Evolutionary conservation across 306 rosid species (phyloP).

Genomic region (Trichosanthes truncata): DNA sequence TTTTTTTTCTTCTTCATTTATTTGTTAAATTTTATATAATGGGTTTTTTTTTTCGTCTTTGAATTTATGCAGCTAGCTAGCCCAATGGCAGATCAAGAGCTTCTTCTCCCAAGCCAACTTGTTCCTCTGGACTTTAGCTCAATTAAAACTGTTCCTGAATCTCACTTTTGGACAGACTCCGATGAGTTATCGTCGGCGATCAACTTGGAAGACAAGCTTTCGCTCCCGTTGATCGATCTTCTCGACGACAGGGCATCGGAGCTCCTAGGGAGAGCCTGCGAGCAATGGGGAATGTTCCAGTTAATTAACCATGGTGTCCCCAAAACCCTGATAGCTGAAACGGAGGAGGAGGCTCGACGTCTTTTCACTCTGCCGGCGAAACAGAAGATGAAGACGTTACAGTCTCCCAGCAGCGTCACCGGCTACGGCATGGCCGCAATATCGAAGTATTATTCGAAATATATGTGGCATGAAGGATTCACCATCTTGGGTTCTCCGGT

Average conservation of each 20-base stretch:
- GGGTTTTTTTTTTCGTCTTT: not conserved
- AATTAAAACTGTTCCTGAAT: not conserved
- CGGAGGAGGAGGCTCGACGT: conserved; percentile 10
- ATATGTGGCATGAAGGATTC: conserved; percentile 45
- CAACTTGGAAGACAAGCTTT: not conserved
- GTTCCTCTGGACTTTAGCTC: not conserved
- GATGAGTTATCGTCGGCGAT: not conserved
- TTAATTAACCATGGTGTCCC: conserved; percentile 37
- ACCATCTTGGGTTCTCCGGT: conserved; percentile 24
- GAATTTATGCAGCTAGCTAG: not conserved
- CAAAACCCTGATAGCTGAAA: not conserved
- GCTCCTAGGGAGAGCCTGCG: conserved; percentile 21
- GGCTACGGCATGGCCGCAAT: conserved; percentile 41
- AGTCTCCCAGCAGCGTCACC: conserved; percentile 10
- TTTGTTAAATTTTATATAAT: not conserved
- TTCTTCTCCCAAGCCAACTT: not conserved
- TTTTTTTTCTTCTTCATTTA: no score
- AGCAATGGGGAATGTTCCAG: conserved; percentile 37
- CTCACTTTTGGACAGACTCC: not conserved
- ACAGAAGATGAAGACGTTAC: conserved; percentile 27
- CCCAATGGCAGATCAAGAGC: not conserved
- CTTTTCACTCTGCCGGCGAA: conserved; percentile 26
- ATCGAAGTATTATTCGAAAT: conserved; percentile 16
- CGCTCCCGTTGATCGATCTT: conserved; percentile 28
- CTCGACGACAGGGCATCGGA: conserved; percentile 15